Conservation (phyloP, 1,284 basidiomycete genomes). For the Pyrrhoderma noxium region DNA sequence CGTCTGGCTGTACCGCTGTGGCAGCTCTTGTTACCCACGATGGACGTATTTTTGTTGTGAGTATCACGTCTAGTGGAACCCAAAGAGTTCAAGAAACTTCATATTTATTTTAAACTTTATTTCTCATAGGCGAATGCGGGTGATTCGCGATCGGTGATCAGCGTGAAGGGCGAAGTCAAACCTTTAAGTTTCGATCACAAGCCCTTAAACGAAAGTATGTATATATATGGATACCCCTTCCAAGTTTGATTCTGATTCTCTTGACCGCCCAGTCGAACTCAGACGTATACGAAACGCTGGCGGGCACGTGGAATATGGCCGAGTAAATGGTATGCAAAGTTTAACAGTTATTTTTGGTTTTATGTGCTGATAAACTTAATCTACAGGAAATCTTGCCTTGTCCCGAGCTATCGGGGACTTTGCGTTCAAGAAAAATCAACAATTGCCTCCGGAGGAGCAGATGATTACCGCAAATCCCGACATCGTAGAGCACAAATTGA, state of each 20-base stretch:
- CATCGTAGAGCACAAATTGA: conserved; percentile 72
- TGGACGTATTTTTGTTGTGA: conserved; percentile 74
- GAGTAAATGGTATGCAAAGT: conserved; percentile 81
- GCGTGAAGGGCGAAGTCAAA: conserved; percentile 79
- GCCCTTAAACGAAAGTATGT: conserved; percentile 78
- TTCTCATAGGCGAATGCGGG: conserved; percentile 85
- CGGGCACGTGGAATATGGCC: conserved; percentile 94
- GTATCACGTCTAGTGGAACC: conserved; percentile 23
- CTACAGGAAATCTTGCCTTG: conserved; percentile 88
- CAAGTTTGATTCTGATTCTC: neutral
- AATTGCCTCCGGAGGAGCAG: conserved; percentile 80
- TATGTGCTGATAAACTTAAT: neutral
- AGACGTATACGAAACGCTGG: conserved; percentile 88
- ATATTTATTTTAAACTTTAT: neutral
- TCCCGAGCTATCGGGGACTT: conserved; percentile 97
- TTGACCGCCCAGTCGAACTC: conserved; percentile 58
- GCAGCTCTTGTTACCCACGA: conserved; percentile 77
- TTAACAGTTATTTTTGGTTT: conserved; percentile 1
- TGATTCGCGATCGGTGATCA: conserved; percentile 91
- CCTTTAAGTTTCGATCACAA: conserved; percentile 95
- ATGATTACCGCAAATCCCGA: conserved; percentile 97
- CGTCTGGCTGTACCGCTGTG: conserved; percentile 96
- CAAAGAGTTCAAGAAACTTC: neutral
- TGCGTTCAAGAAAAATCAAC: conserved; percentile 94
- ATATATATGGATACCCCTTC: neutral